Evolutionary conservation across 2,329 filamentous ascomycete genomes (phyloP).

Genomic region (Nemania sp.): DNA sequence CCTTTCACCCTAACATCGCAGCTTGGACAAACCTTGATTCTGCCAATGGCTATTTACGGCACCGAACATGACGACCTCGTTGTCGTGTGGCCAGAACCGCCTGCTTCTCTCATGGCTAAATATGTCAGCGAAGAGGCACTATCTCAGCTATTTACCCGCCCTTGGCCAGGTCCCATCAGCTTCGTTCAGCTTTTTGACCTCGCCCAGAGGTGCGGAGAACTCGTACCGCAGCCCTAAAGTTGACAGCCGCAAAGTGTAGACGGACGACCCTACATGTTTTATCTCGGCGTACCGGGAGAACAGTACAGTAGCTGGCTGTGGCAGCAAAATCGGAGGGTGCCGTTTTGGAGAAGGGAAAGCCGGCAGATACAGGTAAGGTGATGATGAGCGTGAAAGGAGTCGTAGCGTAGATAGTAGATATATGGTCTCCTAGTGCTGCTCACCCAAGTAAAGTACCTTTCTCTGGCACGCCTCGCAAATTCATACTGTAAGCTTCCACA

Average conservation of each 20-base stretch:
- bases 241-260: constrained; percentile 25
- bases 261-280: constrained; percentile 10
- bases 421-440: constrained; percentile 21
- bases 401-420: constrained; percentile 15
- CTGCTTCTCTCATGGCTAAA: constrained; percentile 32
- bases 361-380: constrained; percentile 26
- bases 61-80: constrained; percentile 3
- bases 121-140: constrained; percentile 34
- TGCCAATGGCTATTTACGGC: constrained; percentile 8
- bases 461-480: background rate
- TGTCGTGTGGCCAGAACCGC: constrained; percentile 25
- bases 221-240: constrained; percentile 30
- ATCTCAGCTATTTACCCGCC: constrained; percentile 35
- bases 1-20: background rate
- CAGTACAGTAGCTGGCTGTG: constrained; percentile 9
- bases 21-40: background rate
- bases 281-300: constrained; percentile 21
- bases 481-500: background rate
- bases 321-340: constrained; percentile 7
- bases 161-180: constrained; percentile 31
- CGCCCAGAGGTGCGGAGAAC: constrained; percentile 33
- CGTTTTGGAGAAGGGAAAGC: constrained; percentile 18
- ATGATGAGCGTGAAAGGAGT: constrained; percentile 3
- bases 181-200: constrained; percentile 27
- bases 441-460: constrained; percentile 10